phyloP scores from a whole-genome alignment of 225 moss, liverwort and hornwort species.

The Marchantia paleacea region DNA sequence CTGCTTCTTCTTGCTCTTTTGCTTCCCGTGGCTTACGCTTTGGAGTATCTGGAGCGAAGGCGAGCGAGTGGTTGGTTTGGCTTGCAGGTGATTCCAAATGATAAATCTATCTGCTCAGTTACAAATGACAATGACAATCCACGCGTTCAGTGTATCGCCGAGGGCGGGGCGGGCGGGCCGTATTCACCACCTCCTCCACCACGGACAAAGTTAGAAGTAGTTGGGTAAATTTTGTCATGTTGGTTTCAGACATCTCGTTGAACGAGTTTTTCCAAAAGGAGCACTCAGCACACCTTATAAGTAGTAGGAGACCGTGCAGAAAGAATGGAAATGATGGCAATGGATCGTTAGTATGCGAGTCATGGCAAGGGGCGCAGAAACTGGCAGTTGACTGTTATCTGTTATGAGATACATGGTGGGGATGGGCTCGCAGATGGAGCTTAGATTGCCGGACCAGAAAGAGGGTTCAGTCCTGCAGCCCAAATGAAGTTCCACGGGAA shows the following conservation, averaged over 20 bases:
- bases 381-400: constrained; percentile 12
- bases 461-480: neutral
- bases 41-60: neutral
- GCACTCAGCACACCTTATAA: neutral
- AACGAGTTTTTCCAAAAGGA: neutral
- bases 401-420: neutral
- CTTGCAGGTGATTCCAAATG: neutral
- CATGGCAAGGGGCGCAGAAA: neutral
- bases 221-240: constrained; percentile 3
- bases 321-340: constrained; percentile 3
- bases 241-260: neutral
- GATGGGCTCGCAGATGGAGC: neutral
- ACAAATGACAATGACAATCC: no score
- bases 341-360: neutral
- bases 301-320: neutral
- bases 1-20: no score
- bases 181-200: no score
- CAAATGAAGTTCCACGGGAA: neutral
- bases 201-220: neutral
- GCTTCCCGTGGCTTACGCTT: neutral
- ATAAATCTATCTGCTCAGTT: neutral
- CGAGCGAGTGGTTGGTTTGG: neutral
- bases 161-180: no score
- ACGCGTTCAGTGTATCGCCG: no score
- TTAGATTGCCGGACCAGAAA: neutral